Evolutionary conservation across 768 basidiomycete genomes (phyloP).

Genomic region (Tricholoma flavovirens): DNA sequence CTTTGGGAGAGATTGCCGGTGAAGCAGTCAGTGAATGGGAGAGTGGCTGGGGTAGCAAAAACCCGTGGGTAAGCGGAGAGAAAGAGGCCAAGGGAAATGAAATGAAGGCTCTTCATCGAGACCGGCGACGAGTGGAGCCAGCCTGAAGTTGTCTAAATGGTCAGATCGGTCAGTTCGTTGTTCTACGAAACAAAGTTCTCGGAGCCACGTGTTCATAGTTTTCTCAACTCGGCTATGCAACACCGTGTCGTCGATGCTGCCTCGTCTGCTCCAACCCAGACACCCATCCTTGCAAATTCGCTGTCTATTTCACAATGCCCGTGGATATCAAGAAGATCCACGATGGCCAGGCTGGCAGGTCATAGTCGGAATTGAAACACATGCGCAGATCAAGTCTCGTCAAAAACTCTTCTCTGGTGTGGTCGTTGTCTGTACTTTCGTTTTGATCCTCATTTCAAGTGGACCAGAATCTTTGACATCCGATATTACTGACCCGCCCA

Average conservation of each 20-base stretch:
- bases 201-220: conserved; percentile 8
- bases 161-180: neutral
- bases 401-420: conserved; percentile 81
- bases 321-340: conserved; percentile 29
- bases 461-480: conserved; percentile 36
- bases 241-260: conserved; percentile 15
- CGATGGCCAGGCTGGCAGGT: conserved; percentile 88
- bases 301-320: conserved; percentile 27
- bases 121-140: conserved; percentile 15
- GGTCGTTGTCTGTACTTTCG: conserved; percentile 14
- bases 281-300: conserved; percentile 12
- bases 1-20: conserved; percentile 46
- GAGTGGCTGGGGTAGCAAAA: conserved; percentile 52
- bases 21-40: conserved; percentile 69
- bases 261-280: conserved; percentile 16
- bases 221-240: conserved; percentile 8
- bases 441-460: neutral
- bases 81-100: conserved; percentile 15
- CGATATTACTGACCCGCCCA: conserved; percentile 46
- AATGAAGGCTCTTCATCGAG: conserved; percentile 20
- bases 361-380: conserved; percentile 91
- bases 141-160: neutral
- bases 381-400: conserved; percentile 87
- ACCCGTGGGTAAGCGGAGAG: conserved; percentile 20
- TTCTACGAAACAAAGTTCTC: neutral